These are phyloP conservation scores for Claviceps sp. DNA, from an alignment of 2,329 filamentous ascomycete genomes.

Conservation along the genomic window DNA sequence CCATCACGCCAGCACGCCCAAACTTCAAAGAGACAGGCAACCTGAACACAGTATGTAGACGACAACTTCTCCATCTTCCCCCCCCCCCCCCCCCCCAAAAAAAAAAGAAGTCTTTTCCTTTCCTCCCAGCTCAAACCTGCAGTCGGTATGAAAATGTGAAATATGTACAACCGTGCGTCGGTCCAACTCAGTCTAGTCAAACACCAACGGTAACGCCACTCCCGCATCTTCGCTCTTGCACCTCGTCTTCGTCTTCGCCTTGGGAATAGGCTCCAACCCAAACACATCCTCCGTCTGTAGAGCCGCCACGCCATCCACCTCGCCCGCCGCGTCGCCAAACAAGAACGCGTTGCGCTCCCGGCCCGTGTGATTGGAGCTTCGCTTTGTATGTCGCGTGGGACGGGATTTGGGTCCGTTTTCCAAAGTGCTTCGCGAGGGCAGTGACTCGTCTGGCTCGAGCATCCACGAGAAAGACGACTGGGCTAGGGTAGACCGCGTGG, in stretches of 20 bases:
- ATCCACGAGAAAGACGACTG: constrained; percentile 73
- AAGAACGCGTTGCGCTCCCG: constrained; percentile 45
- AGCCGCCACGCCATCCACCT: constrained; percentile 19
- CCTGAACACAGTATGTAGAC: too few relatives aligned
- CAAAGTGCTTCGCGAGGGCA: constrained; percentile 11
- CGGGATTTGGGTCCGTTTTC: constrained; percentile 17
- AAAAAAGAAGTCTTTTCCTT: too few relatives aligned
- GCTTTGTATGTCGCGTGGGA: constrained; percentile 24
- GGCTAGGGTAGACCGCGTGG: constrained; percentile 51
- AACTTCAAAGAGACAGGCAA: too few relatives aligned
- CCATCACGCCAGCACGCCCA: too few relatives aligned
- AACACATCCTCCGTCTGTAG: constrained; percentile 37
- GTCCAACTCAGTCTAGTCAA: neutral
- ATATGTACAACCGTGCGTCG: too few relatives aligned
- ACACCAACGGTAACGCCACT: neutral
- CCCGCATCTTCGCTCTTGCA: neutral
- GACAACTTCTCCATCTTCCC: too few relatives aligned
- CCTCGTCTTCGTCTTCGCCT: constrained; percentile 8
- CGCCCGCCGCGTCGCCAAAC: constrained; percentile 38
- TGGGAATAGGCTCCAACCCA: constrained; percentile 36
- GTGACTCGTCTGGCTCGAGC: constrained; percentile 43
- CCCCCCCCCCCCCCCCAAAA: too few relatives aligned
- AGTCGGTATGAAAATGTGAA: too few relatives aligned
- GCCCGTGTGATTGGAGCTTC: constrained; percentile 28
- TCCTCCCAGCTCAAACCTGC: too few relatives aligned